phyloP scores from a whole-genome alignment of 768 basidiomycete species.

The Collybia mongolica region DNA sequence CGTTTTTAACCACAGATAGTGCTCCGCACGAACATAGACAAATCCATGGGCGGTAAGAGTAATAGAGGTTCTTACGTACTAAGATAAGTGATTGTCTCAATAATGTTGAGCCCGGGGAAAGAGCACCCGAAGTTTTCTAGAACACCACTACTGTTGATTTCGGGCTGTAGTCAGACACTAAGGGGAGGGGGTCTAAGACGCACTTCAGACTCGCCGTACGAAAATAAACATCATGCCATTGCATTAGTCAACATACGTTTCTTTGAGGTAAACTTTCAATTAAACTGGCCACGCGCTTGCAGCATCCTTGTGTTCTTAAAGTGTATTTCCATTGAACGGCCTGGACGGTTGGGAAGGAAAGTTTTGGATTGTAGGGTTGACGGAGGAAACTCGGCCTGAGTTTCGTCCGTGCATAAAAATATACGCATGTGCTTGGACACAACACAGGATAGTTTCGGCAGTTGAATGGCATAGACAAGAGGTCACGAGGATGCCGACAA shows the following conservation, averaged over 20 bases:
- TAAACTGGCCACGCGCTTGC: too few relatives aligned
- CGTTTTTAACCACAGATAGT: slow-evolving; percentile 2
- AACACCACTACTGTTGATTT: slow-evolving; percentile 1
- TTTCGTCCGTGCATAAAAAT: neutral
- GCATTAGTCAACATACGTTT: neutral
- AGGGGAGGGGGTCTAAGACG: neutral
- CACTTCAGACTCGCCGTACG: neutral
- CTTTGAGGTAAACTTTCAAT: slow-evolving; percentile 3
- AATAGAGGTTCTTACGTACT: slow-evolving; percentile 18
- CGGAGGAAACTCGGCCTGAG: neutral
- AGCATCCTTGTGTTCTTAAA: too few relatives aligned
- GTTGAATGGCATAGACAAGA: neutral
- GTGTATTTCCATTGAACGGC: too few relatives aligned
- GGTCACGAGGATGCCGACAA: slow-evolving; percentile 4
- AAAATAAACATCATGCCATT: neutral
- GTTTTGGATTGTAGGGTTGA: neutral
- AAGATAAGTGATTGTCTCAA: slow-evolving; percentile 6
- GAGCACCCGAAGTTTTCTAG: slow-evolving; percentile 2
- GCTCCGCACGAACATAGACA: slow-evolving; percentile 14
- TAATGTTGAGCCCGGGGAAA: slow-evolving; percentile 3
- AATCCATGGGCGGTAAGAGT: slow-evolving; percentile 11
- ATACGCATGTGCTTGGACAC: neutral
- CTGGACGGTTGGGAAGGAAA: too few relatives aligned
- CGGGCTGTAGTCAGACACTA: slow-evolving; percentile 2
- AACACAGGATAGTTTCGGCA: slow-evolving; percentile 1